Evolutionary conservation across 495 filamentous ascomycete species (phyloP), one percentile per base, ranked within the genome.

Genomic region (Neurospora sp.): DNA sequence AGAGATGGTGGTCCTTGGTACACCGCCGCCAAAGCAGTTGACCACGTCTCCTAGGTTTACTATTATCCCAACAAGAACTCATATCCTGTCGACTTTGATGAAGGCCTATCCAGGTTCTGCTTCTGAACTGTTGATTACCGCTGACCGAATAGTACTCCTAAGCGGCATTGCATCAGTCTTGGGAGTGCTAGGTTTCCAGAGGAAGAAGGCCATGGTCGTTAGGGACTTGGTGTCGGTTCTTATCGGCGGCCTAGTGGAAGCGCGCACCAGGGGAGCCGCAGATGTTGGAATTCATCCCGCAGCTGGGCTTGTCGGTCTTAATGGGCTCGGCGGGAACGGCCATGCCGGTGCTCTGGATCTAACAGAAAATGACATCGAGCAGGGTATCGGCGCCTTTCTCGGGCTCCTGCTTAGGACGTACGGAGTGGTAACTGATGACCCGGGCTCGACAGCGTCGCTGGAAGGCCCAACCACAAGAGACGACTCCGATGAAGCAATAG

Each of bases 201-300:
- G 96, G 71, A 97, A 97, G 80, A 96, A 96, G 78, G 94, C 91
- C 3, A 87, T 98, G 75, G 87, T 98, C 3, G 83, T 97, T 73
- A 90, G 90, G 74, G 94, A 98, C 77, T 86, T 97, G 71, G 84
- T 98, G 8, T 88, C 88, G n/a, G 88, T 92, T 39, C 84, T 97
- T 72, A 91, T 96, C 70, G 91, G 91, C 71, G 93, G 90, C 1
- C 83, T 99, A 39, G 90, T 97, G n/a, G 92, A 97, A 80, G 96
- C 96, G 18, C 86, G 96, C 45, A 97, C 96, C 71, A 86, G 93
- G 71, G 94, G 94, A 40, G 96, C 96, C 70, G 96, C 96, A 22
- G 96, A 98, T 75, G 91, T 95, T 72, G 96, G 96, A 5, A 91
- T 99, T 61, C 96, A 98, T 81, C 96, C 96, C 65, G 94, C 94